Evolutionary conservation across 495 filamentous ascomycete species (phyloP), one percentile per base, ranked within the genome.

Genomic region (Monascus purpureus): DNA sequence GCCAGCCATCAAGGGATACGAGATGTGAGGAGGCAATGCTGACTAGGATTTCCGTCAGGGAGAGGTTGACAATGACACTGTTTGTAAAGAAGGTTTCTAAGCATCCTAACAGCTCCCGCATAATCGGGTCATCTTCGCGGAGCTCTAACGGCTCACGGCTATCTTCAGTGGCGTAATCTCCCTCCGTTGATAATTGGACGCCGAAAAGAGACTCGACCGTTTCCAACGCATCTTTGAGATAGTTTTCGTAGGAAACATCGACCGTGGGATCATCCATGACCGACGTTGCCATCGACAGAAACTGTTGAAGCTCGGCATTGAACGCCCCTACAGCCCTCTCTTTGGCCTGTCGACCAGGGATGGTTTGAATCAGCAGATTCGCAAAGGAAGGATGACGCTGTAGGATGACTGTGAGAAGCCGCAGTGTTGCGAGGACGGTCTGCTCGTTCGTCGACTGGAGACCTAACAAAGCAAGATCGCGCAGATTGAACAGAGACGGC

Each of bases 401-500:
- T 35, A 96, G 65, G 36, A 96, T 78, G 17, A 82, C 76, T 17
- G 82, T 80, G 13, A 88, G 62, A 2, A 99, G 68, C 31, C 83
- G 82, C 12, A 99, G 60, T 2, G 88, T 93, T 14, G 87, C 82
- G 32, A 81, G 73, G 11, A 93, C 75, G 3, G 90, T 96, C 43
- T 94, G 87, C 22, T 80, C 70, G 44, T 85, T 93, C 17, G 65
- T 64, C 3, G 92, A 96, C 38, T 71, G 64, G n/a, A 94, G 64
- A 45, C 86, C 88, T 9, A 80, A 73, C 2, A 87, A 64, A 18
- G 90, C 73, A n/a, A 99, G 67, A 56, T 96, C 90, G 27, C 85
- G 79, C 22, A 97, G 63, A 45, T 88, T 96, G 61, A 95, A 95
- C 1, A 97, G 66, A 20, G 80, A 71, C 6, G 90, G 92, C 6